Percentiles rank a stretch among this genome's conserved stretches.
Evolutionary conservation across 352 stramenopile genomes (phyloP).

Genomic region (Phytophthora ohioensis): DNA sequence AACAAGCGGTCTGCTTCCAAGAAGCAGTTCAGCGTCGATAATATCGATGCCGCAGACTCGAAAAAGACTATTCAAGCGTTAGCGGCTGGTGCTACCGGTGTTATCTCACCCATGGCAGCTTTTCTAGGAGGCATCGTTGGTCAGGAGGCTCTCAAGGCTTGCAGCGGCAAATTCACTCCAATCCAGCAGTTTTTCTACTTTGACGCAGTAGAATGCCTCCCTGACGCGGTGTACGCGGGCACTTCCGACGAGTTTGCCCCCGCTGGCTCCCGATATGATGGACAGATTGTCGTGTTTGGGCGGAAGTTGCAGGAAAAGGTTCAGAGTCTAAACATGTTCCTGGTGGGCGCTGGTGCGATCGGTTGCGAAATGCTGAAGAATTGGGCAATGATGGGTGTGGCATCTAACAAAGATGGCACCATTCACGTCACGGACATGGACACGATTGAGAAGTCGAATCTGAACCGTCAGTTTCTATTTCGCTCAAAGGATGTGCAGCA

Average conservation of each 20-base stretch:
- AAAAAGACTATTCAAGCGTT: constrained; percentile 85
- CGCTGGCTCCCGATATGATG: constrained; percentile 91
- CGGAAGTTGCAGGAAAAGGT: constrained; percentile 83
- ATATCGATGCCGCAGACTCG: constrained; percentile 68
- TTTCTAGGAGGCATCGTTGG: constrained; percentile 98
- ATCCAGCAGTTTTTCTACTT: constrained; percentile 99
- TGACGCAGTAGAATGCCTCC: constrained; percentile 97
- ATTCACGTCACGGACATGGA: constrained; percentile 99
- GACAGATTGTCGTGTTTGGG: constrained; percentile 93
- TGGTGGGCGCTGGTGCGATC: constrained; percentile 99
- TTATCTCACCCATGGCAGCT: constrained; percentile 97
- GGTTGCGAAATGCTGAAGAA: constrained; percentile 99
- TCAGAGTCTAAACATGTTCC: constrained; percentile 93
- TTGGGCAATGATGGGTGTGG: constrained; percentile 99
- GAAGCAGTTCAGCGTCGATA: constrained; percentile 68
- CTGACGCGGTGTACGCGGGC: constrained; percentile 75
- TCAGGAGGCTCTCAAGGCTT: constrained; percentile 99
- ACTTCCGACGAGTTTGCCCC: constrained; percentile 66
- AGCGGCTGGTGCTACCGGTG: constrained; percentile 86
- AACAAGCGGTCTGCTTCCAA: constrained; percentile 81
- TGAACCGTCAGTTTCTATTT: constrained; percentile 99
- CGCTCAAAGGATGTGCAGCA: constrained; percentile 96
- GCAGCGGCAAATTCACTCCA: constrained; percentile 98
- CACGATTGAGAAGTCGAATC: constrained; percentile 99
- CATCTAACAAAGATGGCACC: constrained; percentile 79